phyloP scores from a whole-genome alignment of 768 basidiomycete genomes.

The Tulasnella calospora region DNA sequence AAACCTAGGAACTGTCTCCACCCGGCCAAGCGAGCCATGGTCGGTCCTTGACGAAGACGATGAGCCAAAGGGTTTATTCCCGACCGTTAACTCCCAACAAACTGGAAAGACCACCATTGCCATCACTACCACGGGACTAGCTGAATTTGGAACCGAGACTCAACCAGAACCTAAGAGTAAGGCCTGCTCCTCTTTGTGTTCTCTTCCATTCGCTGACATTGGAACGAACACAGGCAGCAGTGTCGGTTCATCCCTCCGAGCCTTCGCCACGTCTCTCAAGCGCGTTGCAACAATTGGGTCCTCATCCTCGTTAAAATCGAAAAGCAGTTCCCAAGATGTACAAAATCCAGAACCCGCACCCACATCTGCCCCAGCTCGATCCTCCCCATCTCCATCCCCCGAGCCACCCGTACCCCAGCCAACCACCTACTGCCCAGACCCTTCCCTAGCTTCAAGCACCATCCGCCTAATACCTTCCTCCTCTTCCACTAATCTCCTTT shows the following conservation, averaged over 20 bases:
- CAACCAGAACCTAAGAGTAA: constrained; percentile 36
- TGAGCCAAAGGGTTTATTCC: constrained; percentile 17
- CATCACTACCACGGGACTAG: constrained; percentile 31
- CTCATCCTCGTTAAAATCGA: neutral
- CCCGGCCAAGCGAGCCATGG: constrained; percentile 76
- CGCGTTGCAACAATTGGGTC: constrained; percentile 4
- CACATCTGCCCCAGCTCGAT: neutral
- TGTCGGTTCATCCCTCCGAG: constrained; percentile 67
- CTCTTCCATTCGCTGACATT: constrained; percentile 15
- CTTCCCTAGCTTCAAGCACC: constrained; percentile 27
- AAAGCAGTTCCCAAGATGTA: constrained; percentile 7
- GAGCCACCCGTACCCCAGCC: constrained; percentile 4
- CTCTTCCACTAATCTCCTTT: neutral
- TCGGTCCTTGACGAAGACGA: constrained; percentile 75
- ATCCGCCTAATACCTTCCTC: constrained; percentile 28
- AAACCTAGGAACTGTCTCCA: constrained; percentile 29
- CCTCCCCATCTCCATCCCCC: neutral
- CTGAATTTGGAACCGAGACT: constrained; percentile 66
- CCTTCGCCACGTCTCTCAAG: constrained; percentile 63
- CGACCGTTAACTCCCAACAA: neutral
- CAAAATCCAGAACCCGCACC: neutral
- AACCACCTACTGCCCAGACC: constrained; percentile 19
- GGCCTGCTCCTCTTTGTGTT: neutral
- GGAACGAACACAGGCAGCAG: constrained; percentile 45
- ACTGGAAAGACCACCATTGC: neutral